A percentile compares a stretch with the other conserved stretches of the same genome.
These are phyloP conservation scores for Aspergillus japonicus DNA, from an alignment of 2,329 filamentous ascomycete species.

Conservation along the genomic window DNA sequence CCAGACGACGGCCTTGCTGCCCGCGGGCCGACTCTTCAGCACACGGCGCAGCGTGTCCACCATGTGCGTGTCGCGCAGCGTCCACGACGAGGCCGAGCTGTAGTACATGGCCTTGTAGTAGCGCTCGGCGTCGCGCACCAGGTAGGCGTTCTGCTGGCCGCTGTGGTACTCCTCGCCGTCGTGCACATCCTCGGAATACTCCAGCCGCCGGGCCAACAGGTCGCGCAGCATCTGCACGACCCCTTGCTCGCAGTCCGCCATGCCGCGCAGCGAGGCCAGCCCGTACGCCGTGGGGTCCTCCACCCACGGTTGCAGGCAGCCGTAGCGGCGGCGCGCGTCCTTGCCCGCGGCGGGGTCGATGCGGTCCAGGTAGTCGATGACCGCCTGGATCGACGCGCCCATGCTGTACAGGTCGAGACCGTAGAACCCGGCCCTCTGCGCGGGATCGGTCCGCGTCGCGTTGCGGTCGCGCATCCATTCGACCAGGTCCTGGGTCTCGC, in stretches of 20 bases:
- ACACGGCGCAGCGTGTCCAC: constrained; percentile 49
- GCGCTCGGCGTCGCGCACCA: constrained; percentile 51
- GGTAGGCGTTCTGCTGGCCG: constrained; percentile 51
- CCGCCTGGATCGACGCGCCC: constrained; percentile 46
- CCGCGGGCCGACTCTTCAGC: constrained; percentile 40
- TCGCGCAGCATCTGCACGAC: constrained; percentile 49
- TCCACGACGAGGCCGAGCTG: constrained; percentile 51
- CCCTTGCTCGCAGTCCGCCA: constrained; percentile 47
- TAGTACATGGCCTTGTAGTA: constrained; percentile 57
- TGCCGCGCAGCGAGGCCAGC: constrained; percentile 41
- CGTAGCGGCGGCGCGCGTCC: constrained; percentile 47
- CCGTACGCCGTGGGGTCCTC: constrained; percentile 53
- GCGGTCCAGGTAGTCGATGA: constrained; percentile 50
- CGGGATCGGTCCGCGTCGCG: constrained; percentile 27
- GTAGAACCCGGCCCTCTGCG: constrained; percentile 45
- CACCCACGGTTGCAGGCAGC: constrained; percentile 49
- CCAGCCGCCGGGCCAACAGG: constrained; percentile 44
- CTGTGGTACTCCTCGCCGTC: constrained; percentile 52
- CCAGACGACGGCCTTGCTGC: constrained; percentile 53
- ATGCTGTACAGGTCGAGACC: constrained; percentile 55
- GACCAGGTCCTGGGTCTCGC: constrained; percentile 51
- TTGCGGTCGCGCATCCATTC: constrained; percentile 54
- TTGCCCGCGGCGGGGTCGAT: constrained; percentile 47
- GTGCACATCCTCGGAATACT: constrained; percentile 36
- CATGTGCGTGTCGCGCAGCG: constrained; percentile 54